A percentile compares a stretch with the other conserved stretches of the same genome.
Conservation (phyloP, 805 yeast species). For the Hanseniaspora clermontiae region DNA sequence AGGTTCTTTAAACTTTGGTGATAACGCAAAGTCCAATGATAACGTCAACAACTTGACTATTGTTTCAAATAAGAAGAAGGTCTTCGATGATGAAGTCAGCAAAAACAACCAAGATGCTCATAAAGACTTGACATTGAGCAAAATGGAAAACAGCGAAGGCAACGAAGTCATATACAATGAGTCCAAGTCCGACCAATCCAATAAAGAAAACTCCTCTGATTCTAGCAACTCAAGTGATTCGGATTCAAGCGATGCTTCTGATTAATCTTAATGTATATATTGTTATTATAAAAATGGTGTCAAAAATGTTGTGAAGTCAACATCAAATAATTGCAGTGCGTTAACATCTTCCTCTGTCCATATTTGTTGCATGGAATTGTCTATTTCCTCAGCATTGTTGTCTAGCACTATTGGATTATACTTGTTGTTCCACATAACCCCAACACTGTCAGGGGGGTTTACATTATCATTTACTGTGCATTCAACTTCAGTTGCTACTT, state of each 20-base stretch:
- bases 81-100: conserved; percentile 36
- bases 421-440: not conserved
- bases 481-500: not conserved
- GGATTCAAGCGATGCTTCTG: not conserved
- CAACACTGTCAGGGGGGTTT: not conserved
- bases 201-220: not conserved
- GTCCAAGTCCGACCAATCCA: conserved; percentile 15
- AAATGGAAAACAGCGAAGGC: conserved; percentile 26
- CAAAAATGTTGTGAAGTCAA: conserved; percentile 12
- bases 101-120: conserved; percentile 28
- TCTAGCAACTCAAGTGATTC: not conserved
- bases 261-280: not conserved
- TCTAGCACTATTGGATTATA: not conserved
- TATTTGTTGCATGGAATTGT: not conserved
- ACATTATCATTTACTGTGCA: not conserved
- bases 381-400: not conserved
- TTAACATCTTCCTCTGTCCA: conserved; percentile 11
- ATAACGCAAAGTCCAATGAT: conserved; percentile 22
- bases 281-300: conserved; percentile 9
- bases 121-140: conserved; percentile 26
- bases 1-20: conserved; percentile 51
- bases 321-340: conserved; percentile 9
- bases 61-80: conserved; percentile 36
- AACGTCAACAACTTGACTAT: conserved; percentile 46
- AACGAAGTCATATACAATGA: conserved; percentile 27